Base-by-base conservation (phyloP, 805 yeast genomes). In the Kodamaea nitidulidarum region DNA sequence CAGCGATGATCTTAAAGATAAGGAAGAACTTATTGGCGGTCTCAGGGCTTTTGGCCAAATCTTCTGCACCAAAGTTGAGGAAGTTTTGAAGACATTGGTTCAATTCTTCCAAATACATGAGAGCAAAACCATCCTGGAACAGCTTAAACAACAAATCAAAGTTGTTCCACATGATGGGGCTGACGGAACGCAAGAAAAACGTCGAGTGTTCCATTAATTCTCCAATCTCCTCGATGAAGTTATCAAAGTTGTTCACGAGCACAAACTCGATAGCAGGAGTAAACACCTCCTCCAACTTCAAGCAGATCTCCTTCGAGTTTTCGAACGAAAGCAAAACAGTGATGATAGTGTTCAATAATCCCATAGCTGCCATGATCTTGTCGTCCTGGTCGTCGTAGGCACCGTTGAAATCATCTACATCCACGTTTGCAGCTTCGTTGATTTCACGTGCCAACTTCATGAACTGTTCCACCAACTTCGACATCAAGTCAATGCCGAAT, bases 271-370 rank as follows among this genome's bases (percentile, higher is more conserved):
- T 76, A 11, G 81, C 80, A 4, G 95, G 95, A 35, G 73, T 63
- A 36, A 85, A 75, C 4, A 80, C 76, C 39, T 75, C 80, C 53
- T 86, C 88, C 36, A 90, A 67, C 54, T 70, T 72, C 16, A 60
- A 62, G 11, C 87, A 81, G 36, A 84, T 72, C 30, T 79, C 84
- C 7, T 69, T 68, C 1, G 96, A 81, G 54, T 82, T 84, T 58
- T 93, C 95, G 64, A 90, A 79, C 4, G 95, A 81, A 36, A 86
- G 62, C 29, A 91, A 63, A 38, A 91, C 81, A 0, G 96, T 87
- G 22, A 84, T 77, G 64, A 90, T 75, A 2, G 96, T 90, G 49
- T 81, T 82, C 46, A 91, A 60, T 24, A 88, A 73, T 10, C 96
- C 95, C 15, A 81, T 63, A 0, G 90, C 95, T 15, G 95, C 88